Conservation (phyloP, 2,329 filamentous ascomycete genomes). For the Pseudogymnoascus sp. region DNA sequence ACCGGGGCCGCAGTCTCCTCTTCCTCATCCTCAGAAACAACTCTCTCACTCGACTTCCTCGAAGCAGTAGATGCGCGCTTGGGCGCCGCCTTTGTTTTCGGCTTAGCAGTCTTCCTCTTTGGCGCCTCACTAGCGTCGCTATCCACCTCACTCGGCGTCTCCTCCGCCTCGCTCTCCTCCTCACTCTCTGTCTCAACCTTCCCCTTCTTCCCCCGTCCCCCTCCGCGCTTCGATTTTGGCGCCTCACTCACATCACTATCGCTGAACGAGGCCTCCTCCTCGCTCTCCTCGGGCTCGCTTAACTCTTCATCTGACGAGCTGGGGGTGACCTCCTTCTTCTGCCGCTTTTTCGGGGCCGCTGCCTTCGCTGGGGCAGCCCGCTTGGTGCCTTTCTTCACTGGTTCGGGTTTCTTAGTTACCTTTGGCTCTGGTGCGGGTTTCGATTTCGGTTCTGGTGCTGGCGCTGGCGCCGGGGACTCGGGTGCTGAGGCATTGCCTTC, state of each 20-base stretch:
- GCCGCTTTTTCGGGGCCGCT: slow-evolving; percentile 27
- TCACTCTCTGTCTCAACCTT: slow-evolving; percentile 2
- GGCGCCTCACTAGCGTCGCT: slow-evolving; percentile 17
- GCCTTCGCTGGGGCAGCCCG: slow-evolving; percentile 35
- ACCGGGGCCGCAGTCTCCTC: neutral
- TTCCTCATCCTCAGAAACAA: slow-evolving; percentile 12
- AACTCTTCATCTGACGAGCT: slow-evolving; percentile 10
- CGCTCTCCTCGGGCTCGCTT: neutral
- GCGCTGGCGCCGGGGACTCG: neutral
- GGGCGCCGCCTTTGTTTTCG: slow-evolving; percentile 22
- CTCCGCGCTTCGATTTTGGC: slow-evolving; percentile 10
- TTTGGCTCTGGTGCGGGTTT: slow-evolving; percentile 10
- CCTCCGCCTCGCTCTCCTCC: slow-evolving; percentile 10
- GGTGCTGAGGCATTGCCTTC: slow-evolving; percentile 6
- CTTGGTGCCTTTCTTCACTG: slow-evolving; percentile 31
- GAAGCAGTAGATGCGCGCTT: slow-evolving; percentile 32
- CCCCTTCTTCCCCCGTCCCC: slow-evolving; percentile 8
- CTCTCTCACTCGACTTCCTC: slow-evolving; percentile 25
- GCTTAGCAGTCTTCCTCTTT: slow-evolving; percentile 16
- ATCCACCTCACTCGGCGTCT: slow-evolving; percentile 14
- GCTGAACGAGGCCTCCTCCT: slow-evolving; percentile 8
- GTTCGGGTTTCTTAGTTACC: slow-evolving; percentile 39
- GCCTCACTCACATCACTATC: slow-evolving; percentile 10
- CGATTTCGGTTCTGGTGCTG: neutral
- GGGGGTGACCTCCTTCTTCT: slow-evolving; percentile 24